Evolutionary conservation across 2,329 filamentous ascomycete species (phyloP).

Genomic region (Helotiales sp.): DNA sequence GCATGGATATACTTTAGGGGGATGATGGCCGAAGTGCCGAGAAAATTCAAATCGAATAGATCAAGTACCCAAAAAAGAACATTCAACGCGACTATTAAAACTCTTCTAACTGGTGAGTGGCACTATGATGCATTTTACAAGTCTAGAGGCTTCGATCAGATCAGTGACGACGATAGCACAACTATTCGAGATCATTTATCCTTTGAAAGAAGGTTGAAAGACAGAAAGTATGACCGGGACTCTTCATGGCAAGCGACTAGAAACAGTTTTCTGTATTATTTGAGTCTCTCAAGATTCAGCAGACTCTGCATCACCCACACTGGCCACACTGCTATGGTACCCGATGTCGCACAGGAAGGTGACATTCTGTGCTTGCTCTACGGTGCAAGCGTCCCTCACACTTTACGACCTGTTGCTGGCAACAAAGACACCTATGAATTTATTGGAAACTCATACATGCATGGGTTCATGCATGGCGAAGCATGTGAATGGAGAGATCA

Average conservation of each 20-base stretch:
- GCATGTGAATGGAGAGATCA: background rate
- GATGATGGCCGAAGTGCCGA: too few relatives aligned
- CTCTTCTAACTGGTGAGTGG: too few relatives aligned
- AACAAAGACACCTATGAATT: background rate
- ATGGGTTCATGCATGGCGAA: constrained; percentile 1
- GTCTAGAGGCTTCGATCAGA: too few relatives aligned
- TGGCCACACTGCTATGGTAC: background rate
- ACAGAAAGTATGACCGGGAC: background rate
- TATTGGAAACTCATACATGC: background rate
- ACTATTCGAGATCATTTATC: too few relatives aligned
- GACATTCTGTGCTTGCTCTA: background rate
- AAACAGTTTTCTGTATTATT: background rate
- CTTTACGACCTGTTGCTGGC: background rate
- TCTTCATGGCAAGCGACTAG: background rate
- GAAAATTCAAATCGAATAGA: too few relatives aligned
- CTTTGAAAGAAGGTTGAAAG: too few relatives aligned
- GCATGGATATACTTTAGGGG: too few relatives aligned
- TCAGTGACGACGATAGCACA: too few relatives aligned
- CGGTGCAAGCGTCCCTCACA: background rate
- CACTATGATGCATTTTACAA: too few relatives aligned
- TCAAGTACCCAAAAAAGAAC: too few relatives aligned
- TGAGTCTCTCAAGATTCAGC: background rate
- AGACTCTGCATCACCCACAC: background rate
- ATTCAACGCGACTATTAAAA: too few relatives aligned
- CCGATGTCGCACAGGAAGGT: background rate